phyloP scores from a whole-genome alignment of 2,329 filamentous ascomycete species.

The Aschersonia sp. region DNA sequence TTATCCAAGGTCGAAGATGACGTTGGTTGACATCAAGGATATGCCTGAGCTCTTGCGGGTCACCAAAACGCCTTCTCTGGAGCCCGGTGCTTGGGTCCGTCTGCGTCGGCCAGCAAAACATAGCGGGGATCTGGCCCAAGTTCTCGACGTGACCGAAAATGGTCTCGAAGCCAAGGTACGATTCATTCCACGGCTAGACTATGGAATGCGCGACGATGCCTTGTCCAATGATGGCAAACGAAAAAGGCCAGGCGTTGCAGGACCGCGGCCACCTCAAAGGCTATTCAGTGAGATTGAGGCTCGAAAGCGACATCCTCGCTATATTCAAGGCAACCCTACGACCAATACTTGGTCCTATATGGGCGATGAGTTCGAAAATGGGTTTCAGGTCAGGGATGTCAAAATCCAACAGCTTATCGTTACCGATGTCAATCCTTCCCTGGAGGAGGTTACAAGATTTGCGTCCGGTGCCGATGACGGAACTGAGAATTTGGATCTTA shows the following conservation, averaged over 20 bases:
- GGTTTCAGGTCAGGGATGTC: conserved; percentile 87
- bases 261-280: conserved; percentile 67
- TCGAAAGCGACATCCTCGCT: conserved; percentile 64
- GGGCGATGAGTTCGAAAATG: conserved; percentile 80
- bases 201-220: conserved; percentile 70
- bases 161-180: conserved; percentile 77
- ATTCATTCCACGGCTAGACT: conserved; percentile 83
- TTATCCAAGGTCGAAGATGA: conserved; percentile 75
- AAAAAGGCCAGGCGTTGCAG: conserved; percentile 52
- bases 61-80: conserved; percentile 69
- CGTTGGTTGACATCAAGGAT: conserved; percentile 87
- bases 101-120: conserved; percentile 71
- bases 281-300: conserved; percentile 90
- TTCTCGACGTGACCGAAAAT: conserved; percentile 85
- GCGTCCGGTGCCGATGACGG: conserved; percentile 80
- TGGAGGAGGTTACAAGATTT: conserved; percentile 94
- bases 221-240: conserved; percentile 52
- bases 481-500: conserved; percentile 82
- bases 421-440: conserved; percentile 79
- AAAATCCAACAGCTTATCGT: conserved; percentile 76
- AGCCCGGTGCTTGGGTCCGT: conserved; percentile 84
- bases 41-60: conserved; percentile 93
- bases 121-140: conserved; percentile 76
- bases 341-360: conserved; percentile 75
- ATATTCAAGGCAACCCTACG: conserved; percentile 53